Evolutionary conservation across 345 rosid species (phyloP).

Genomic region (Eucalyptus globulus): DNA sequence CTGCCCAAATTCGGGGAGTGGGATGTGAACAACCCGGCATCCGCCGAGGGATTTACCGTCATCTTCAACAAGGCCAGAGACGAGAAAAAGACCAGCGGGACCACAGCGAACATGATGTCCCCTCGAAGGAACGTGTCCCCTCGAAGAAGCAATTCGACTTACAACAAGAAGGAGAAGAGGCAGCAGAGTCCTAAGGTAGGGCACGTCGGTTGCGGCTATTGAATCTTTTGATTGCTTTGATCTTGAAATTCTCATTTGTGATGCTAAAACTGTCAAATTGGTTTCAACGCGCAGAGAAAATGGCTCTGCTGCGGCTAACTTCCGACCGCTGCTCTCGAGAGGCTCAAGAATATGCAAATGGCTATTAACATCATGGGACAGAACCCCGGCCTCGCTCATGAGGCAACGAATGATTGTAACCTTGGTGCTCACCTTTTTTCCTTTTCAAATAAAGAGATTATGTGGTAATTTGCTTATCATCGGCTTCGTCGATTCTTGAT

Average conservation of each 20-base stretch:
- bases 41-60: constrained; percentile 11
- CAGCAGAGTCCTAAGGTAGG: not conserved
- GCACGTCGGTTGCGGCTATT: not conserved
- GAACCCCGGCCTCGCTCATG: not conserved
- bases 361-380: not conserved
- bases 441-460: not conserved
- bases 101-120: not conserved
- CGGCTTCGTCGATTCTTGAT: not conserved
- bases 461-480: not conserved
- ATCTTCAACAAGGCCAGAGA: constrained; percentile 17
- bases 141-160: not conserved
- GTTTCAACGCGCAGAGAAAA: not conserved
- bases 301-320: constrained; percentile 6
- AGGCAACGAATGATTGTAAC: not conserved
- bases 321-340: not conserved
- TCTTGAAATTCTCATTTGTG: not conserved
- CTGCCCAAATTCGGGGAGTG: constrained; percentile 21
- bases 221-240: not conserved
- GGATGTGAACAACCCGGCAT: constrained; percentile 15
- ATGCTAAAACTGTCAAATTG: not conserved
- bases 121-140: not conserved
- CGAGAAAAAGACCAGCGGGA: constrained; percentile 4
- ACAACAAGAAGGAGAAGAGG: not conserved
- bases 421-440: not conserved
- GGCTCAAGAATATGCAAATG: not conserved